Evolutionary conservation across 768 basidiomycete genomes (phyloP).

Genomic region (Pleurotus eryngii): DNA sequence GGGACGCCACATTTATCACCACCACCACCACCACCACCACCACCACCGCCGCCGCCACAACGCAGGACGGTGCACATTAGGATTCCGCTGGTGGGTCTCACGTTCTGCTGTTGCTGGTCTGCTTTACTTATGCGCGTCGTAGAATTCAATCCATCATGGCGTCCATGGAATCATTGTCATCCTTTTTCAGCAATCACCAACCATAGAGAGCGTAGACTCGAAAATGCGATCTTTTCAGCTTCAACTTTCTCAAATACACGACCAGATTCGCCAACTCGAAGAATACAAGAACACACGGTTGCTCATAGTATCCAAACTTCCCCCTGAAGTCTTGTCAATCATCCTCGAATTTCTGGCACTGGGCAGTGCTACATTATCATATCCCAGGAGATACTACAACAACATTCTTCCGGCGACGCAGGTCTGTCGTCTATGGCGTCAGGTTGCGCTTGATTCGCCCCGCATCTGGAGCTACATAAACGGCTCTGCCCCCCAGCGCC

Average conservation of each 20-base stretch:
- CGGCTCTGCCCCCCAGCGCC: background rate
- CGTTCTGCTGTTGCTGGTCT: too few relatives aligned
- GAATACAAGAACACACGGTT: background rate
- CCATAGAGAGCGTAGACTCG: background rate
- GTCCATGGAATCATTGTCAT: background rate
- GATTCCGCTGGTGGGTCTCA: too few relatives aligned
- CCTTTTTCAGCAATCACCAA: background rate
- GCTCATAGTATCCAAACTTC: background rate
- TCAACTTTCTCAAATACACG: background rate
- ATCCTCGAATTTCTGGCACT: background rate
- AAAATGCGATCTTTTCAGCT: background rate
- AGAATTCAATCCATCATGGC: too few relatives aligned
- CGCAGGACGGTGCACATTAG: too few relatives aligned
- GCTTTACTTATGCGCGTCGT: too few relatives aligned
- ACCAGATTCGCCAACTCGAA: background rate
- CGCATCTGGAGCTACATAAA: conserved; percentile 1
- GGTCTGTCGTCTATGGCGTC: background rate
- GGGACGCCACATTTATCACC: too few relatives aligned
- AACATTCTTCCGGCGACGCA: background rate
- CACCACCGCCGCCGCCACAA: too few relatives aligned
- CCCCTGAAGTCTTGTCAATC: background rate
- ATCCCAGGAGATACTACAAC: background rate
- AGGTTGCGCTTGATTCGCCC: background rate
- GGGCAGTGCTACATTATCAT: background rate
- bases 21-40: too few relatives aligned